Conservation (phyloP, 2,329 filamentous ascomycete species). For the Didymosphaeria variabile region DNA sequence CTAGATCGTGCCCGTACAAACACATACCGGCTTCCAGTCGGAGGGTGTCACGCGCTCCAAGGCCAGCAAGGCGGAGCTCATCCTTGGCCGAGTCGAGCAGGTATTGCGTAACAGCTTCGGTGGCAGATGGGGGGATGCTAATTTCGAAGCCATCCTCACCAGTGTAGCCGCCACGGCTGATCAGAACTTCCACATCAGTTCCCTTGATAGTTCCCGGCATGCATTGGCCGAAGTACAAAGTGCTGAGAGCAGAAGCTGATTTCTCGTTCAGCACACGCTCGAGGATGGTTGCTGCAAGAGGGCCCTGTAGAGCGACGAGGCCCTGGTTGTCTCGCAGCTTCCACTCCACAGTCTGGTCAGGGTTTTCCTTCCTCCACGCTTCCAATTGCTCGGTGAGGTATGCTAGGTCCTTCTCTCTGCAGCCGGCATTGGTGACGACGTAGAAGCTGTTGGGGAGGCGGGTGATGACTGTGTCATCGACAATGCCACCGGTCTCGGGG, state of each 20-base stretch:
- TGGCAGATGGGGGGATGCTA: conserved; percentile 75
- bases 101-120: conserved; percentile 72
- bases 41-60: conserved; percentile 90
- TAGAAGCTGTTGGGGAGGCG: conserved; percentile 76
- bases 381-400: conserved; percentile 78
- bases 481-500: conserved; percentile 80
- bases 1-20: conserved; percentile 97
- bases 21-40: conserved; percentile 98
- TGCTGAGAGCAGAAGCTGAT: conserved; percentile 54
- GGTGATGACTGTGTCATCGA: conserved; percentile 93
- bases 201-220: conserved; percentile 70
- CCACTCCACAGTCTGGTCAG: conserved; percentile 67
- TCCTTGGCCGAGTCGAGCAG: conserved; percentile 71
- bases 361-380: conserved; percentile 52
- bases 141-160: conserved; percentile 99
- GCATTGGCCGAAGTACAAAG: conserved; percentile 83
- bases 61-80: conserved; percentile 80
- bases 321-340: conserved; percentile 76
- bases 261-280: conserved; percentile 66
- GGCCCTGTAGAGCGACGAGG: conserved; percentile 89
- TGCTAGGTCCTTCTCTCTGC: conserved; percentile 83
- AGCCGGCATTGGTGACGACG: conserved; percentile 94
- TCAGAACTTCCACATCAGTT: conserved; percentile 67
- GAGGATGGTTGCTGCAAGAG: conserved; percentile 76
- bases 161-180: conserved; percentile 92